Base-by-base conservation (phyloP, 2,329 filamentous ascomycete genomes). In the Madurella fahalii region DNA sequence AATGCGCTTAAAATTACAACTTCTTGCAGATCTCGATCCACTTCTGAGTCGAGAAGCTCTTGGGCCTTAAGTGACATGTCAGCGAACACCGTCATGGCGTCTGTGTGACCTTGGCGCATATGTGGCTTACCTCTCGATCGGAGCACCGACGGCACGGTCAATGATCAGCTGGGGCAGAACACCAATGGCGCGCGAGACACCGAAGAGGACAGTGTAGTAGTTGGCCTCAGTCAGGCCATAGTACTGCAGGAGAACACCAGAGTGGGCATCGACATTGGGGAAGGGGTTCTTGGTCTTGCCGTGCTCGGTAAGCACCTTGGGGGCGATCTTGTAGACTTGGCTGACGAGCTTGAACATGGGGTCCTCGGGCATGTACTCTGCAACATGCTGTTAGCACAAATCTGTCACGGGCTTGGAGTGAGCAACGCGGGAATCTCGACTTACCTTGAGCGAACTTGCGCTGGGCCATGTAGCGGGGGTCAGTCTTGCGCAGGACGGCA, bases 271-370 rank as follows among this genome's bases (percentile, higher is more conserved):
- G 70, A 97, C 92, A 81, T 97, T 97, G 77, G 94, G 94, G 84
- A 83, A 97, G 65, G 93, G 93, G 89, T 97, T 96, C 89, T 97
- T 97, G 83, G 93, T 97, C 90, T 99, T 99, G 80, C 94, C 94
- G 82, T 99, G 94, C 86, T 99, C 91, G 64, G 94, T 99, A 74
- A 99, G 83, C 68, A 99, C 94, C 70, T 87, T 89, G 63, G 94
- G 94, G 63, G 94, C 94, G 69, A 99, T 97, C 90, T 99, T 99
- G 89, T 97, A 99, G 67, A 99, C 94, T 82, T 99, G 94, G 84
- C 89, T 95, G 79, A 99, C 94, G 66, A 99, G 89, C 85, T 99
- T 91, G 90, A 96, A 99, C 92, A 99, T 95, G 69, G 93, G 92
- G 83, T 97, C 94, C 70, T 96, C 83, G 71, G 93, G 90, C 73